phyloP scores from a whole-genome alignment of 163 green algal species.

The Scenedesmus sp. region DNA sequence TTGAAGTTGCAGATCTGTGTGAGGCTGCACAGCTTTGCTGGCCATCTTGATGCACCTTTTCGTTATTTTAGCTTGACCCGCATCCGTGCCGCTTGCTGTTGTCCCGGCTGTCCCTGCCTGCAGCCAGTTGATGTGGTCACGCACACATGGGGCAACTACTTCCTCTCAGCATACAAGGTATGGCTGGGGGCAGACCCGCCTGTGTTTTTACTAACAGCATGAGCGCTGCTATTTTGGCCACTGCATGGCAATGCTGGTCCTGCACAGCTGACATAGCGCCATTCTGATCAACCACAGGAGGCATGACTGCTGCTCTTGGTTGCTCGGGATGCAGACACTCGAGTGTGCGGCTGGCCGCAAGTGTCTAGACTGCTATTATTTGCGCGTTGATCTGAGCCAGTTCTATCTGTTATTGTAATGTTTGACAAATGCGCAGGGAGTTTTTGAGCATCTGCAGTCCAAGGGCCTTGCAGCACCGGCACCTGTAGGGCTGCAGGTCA shows the following conservation, averaged over 20 bases:
- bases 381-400: not conserved
- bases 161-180: constrained; percentile 94
- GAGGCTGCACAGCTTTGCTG: not conserved
- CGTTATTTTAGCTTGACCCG: not conserved
- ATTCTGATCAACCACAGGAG: too few relatives aligned
- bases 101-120: not conserved
- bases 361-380: not conserved
- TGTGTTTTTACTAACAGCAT: not conserved
- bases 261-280: too few relatives aligned
- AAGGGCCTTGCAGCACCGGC: constrained; percentile 56
- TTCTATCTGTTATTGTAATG: too few relatives aligned
- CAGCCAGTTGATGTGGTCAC: constrained; percentile 85
- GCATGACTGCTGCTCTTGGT: too few relatives aligned
- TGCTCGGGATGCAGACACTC: too few relatives aligned
- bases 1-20: not conserved
- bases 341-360: too few relatives aligned
- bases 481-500: constrained; percentile 81
- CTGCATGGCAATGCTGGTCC: too few relatives aligned
- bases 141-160: constrained; percentile 97
- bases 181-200: not conserved
- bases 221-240: not conserved
- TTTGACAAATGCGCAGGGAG: constrained; percentile 79
- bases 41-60: not conserved
- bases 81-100: constrained; percentile 1
- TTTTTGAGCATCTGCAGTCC: constrained; percentile 78